Base-by-base conservation (phyloP, 768 basidiomycete genomes). In the Dendrothele bispora region DNA sequence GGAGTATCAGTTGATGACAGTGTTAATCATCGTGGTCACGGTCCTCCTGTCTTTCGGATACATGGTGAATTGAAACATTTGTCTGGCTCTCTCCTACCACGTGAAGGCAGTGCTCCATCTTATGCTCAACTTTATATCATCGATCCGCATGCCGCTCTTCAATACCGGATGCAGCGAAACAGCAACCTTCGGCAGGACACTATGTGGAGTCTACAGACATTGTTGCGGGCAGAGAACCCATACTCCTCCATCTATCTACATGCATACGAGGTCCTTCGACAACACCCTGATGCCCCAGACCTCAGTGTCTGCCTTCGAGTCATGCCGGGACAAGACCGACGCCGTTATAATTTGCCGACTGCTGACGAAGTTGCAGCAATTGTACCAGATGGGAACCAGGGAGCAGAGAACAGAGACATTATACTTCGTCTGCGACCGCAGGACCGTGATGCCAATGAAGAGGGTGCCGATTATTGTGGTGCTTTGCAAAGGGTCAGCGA, bases 311-410 rank as follows among this genome's bases (percentile, higher is more conserved):
- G 58, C 7, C 52, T 63, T 4, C 53, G 55, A n/a, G 38, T 48
- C 6, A 25, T 32, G 10, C 50, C 55, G 0, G 47, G 40, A 0
- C 41, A 37, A 24, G 70, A 74, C 56, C 56, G 38, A 0, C 58
- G 68, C 4, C 48, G 61, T 15, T 71, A 72, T 24, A 72, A 74
- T 46, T 44, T 68, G 0, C 68, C 72, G 1, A 64, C 65, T 22
- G 60, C 64, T 0, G 51, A 68, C 26, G 71, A 75, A 36, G 61
- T 75, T 46, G 71, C 67, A 43, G 68, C 60, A 0, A 51, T 75
- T 11, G 24, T 73, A 20, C 66, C 69, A 42, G 61, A 60, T 1
- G 53, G 61, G 55, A 63, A 53, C 6, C 40, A 49, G 5, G 45
- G 15, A 17, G 30, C 35, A 6, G 45, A 49, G 1, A 8, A 51